phyloP scores from a whole-genome alignment of 176 grass and related monocot genomes.

The Carex cristatella region DNA sequence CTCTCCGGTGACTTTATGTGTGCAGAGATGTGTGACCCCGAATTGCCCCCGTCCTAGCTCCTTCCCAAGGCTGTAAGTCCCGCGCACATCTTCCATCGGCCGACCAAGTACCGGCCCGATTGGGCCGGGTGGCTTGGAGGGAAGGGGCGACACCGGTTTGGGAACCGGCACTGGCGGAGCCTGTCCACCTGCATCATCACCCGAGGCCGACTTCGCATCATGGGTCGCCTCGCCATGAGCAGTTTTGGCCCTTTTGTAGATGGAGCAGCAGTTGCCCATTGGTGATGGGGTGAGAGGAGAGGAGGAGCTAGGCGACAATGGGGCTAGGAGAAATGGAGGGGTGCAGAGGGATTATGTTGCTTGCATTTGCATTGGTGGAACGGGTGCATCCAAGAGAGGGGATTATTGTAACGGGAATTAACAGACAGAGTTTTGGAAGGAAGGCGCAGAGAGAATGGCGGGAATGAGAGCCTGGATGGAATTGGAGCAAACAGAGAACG shows the following conservation, averaged over 20 bases:
- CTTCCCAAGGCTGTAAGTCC: slow-evolving; percentile 49
- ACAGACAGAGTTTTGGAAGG: slow-evolving; percentile 13
- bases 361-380: slow-evolving; percentile 12
- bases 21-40: slow-evolving; percentile 84
- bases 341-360: not conserved
- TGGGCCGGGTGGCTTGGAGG: slow-evolving; percentile 23
- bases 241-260: slow-evolving; percentile 16
- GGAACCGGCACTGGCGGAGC: not conserved
- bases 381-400: not conserved
- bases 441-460: slow-evolving; percentile 16
- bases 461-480: slow-evolving; percentile 9
- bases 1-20: slow-evolving; percentile 49
- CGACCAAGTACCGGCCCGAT: slow-evolving; percentile 54
- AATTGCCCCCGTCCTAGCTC: slow-evolving; percentile 90
- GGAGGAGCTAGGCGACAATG: not conserved
- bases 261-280: slow-evolving; percentile 58
- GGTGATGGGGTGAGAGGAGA: slow-evolving; percentile 22
- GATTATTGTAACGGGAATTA: not conserved
- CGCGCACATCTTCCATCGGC: slow-evolving; percentile 61
- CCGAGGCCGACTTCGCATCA: not conserved
- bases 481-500: slow-evolving; percentile 1
- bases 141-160: not conserved
- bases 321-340: slow-evolving; percentile 17
- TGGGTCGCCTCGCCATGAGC: not conserved
- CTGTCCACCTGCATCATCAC: not conserved